These are phyloP conservation scores for Backusella australiensis DNA, from an alignment of 192 early-diverging fungal genomes.

Conservation along the genomic window DNA sequence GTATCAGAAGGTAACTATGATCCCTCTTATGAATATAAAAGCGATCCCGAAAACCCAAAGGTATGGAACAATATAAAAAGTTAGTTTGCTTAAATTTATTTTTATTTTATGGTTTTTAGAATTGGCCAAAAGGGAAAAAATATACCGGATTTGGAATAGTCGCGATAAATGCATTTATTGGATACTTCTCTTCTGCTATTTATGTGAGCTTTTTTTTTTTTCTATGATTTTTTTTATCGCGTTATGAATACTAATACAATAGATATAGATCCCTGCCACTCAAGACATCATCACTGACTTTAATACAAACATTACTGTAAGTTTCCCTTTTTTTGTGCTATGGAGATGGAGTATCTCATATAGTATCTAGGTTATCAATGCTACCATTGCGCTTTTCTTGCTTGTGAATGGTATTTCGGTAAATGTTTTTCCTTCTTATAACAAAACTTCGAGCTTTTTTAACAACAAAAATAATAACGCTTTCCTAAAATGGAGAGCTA, in stretches of 20 bases:
- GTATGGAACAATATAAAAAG: not conserved
- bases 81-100: too few relatives aligned
- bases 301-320: conserved; percentile 17
- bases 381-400: conserved; percentile 23
- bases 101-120: not conserved
- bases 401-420: conserved; percentile 9
- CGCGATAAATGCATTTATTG: conserved; percentile 13
- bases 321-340: not conserved
- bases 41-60: conserved; percentile 15
- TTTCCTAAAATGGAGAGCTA: too few relatives aligned
- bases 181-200: conserved; percentile 22
- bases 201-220: conserved; percentile 1
- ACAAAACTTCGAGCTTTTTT: not conserved
- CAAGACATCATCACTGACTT: conserved; percentile 12
- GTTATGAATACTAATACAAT: not conserved
- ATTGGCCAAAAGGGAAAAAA: conserved; percentile 16
- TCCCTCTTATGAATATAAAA: not conserved
- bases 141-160: not conserved
- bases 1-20: not conserved
- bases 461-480: not conserved
- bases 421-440: not conserved
- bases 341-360: not conserved
- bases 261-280: conserved; percentile 16
- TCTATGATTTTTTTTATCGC: too few relatives aligned
- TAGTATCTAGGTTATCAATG: conserved; percentile 15